Percentiles rank a stretch among this genome's conserved stretches.
These are phyloP conservation scores for Macrocystidia cucumis DNA, from an alignment of 1,284 basidiomycete genomes.

Conservation along the genomic window DNA sequence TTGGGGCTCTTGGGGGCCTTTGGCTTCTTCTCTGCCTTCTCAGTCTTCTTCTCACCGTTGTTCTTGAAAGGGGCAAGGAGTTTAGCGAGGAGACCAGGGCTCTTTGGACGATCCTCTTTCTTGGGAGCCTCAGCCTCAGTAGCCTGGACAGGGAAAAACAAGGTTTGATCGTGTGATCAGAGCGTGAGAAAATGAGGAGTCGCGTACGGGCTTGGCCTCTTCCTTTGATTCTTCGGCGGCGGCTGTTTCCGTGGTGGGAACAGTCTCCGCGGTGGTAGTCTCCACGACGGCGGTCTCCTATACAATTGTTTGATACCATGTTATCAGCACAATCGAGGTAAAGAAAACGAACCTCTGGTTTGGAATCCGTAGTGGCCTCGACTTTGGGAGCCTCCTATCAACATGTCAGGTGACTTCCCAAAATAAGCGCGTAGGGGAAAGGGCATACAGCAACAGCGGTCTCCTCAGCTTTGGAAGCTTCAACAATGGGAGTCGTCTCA, in stretches of 20 bases:
- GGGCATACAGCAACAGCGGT: slow-evolving; percentile 27
- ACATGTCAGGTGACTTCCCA: slow-evolving; percentile 10
- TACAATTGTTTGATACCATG: slow-evolving; percentile 17
- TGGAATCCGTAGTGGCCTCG: too few relatives aligned
- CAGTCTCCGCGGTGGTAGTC: slow-evolving; percentile 27
- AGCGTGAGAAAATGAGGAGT: slow-evolving; percentile 14
- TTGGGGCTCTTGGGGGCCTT: slow-evolving; percentile 57
- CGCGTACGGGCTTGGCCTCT: slow-evolving; percentile 55
- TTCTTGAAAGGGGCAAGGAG: slow-evolving; percentile 69
- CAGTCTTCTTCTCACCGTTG: slow-evolving; percentile 57
- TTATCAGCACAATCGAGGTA: slow-evolving; percentile 16
- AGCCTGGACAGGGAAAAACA: slow-evolving; percentile 16
- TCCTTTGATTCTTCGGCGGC: slow-evolving; percentile 41
- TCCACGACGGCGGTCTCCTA: slow-evolving; percentile 23
- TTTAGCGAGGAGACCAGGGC: slow-evolving; percentile 64
- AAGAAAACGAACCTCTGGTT: slow-evolving; percentile 5
- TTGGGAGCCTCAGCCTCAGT: slow-evolving; percentile 39
- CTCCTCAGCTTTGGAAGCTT: slow-evolving; percentile 35
- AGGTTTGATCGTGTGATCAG: slow-evolving; percentile 19
- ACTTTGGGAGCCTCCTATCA: slow-evolving; percentile 39
- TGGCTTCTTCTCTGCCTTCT: slow-evolving; percentile 61
- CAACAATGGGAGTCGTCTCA: slow-evolving; percentile 38
- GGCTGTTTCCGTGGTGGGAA: slow-evolving; percentile 26
- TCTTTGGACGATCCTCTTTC: slow-evolving; percentile 73
- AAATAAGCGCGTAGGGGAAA: slow-evolving; percentile 9